These are phyloP conservation scores for Aspergillus fructus DNA, from an alignment of 2,329 filamentous ascomycete genomes.

Conservation along the genomic window DNA sequence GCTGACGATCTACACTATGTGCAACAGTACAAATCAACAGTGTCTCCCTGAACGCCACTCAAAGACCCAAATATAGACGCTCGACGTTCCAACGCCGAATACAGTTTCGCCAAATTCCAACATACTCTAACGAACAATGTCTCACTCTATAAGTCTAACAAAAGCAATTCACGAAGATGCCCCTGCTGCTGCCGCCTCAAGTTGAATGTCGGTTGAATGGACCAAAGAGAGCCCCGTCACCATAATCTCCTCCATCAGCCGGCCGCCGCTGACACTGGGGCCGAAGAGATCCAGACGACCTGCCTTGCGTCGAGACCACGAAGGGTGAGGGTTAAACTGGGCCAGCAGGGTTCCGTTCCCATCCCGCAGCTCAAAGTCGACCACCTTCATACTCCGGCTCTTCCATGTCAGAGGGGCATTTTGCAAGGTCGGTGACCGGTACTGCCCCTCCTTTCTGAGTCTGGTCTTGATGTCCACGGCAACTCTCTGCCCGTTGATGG, in stretches of 20 bases:
- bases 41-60: no score
- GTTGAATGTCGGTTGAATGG: conserved; percentile 1
- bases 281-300: conserved; percentile 8
- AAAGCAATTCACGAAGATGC: no score
- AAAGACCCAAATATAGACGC: no score
- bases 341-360: conserved; percentile 1
- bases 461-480: neutral
- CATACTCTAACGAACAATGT: no score
- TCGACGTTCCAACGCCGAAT: no score
- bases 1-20: no score
- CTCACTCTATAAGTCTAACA: no score
- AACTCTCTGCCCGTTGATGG: neutral
- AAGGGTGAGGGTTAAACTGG: conserved; percentile 5
- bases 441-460: conserved; percentile 1
- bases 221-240: conserved; percentile 7
- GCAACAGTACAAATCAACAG: no score
- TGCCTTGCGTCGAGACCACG: neutral
- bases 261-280: neutral
- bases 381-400: conserved; percentile 1
- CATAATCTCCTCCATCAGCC: conserved; percentile 9
- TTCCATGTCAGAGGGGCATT: conserved; percentile 4
- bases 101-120: no score
- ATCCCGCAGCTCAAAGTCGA: conserved; percentile 11
- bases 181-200: neutral
- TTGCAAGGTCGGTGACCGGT: neutral